Evolutionary conservation across 2,329 filamentous ascomycete species (phyloP).

Genomic region (Lecanicillium sp.): DNA sequence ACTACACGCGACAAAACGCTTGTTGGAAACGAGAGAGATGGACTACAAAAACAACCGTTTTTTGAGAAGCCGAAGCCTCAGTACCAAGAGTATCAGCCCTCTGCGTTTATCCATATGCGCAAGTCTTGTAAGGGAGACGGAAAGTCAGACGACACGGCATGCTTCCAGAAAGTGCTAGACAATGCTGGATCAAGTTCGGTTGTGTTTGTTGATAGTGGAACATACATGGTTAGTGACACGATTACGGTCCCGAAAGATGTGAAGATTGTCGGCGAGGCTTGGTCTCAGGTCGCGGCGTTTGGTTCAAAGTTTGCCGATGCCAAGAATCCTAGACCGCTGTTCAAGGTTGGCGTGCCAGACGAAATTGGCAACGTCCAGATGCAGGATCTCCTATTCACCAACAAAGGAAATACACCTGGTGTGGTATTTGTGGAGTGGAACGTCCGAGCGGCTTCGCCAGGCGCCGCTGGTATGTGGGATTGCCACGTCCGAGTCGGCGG

Average conservation of each 20-base stretch:
- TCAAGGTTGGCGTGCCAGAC: slow-evolving; percentile 43
- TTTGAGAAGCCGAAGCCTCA: background rate
- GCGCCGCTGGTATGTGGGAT: slow-evolving; percentile 15
- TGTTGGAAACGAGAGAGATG: no score
- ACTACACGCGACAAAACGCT: no score
- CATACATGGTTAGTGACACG: slow-evolving; percentile 1
- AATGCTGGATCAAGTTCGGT: background rate
- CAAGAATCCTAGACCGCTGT: slow-evolving; percentile 38
- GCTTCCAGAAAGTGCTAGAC: background rate
- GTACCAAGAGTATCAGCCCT: background rate
- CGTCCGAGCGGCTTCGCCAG: slow-evolving; percentile 25
- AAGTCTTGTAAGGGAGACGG: slow-evolving; percentile 5
- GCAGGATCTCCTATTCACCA: slow-evolving; percentile 51
- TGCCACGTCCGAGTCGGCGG: slow-evolving; percentile 28
- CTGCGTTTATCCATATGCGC: background rate
- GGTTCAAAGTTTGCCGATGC: slow-evolving; percentile 35
- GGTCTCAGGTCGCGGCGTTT: slow-evolving; percentile 35
- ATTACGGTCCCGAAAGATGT: slow-evolving; percentile 23
- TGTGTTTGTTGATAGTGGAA: slow-evolving; percentile 1
- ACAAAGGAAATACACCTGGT: slow-evolving; percentile 42
- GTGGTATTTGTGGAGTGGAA: slow-evolving; percentile 56
- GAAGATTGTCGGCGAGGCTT: slow-evolving; percentile 37
- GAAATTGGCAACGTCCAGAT: slow-evolving; percentile 49
- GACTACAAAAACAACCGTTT: background rate
- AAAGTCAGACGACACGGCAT: slow-evolving; percentile 36